A percentile compares a stretch with the other conserved stretches of the same genome.
These are phyloP conservation scores for Ormosia semicastrata DNA, from an alignment of 306 rosid species.

Conservation along the genomic window DNA sequence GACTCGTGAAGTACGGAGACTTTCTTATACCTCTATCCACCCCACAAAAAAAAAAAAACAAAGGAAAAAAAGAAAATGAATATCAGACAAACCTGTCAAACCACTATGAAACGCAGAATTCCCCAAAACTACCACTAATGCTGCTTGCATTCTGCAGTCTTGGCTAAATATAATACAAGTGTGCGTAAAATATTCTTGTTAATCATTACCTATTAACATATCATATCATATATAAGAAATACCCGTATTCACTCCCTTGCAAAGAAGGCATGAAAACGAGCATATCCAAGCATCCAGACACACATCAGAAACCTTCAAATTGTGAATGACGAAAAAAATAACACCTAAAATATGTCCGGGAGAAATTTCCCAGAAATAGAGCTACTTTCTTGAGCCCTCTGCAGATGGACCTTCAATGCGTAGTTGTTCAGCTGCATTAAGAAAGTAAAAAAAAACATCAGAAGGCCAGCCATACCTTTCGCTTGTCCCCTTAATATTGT, in stretches of 20 bases:
- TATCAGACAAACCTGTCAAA: too few species aligned
- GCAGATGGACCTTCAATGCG: conserved; percentile 43
- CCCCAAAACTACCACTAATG: too few species aligned
- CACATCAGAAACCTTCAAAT: neutral
- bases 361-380: conserved; percentile 30
- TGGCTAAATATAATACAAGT: neutral
- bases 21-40: too few species aligned
- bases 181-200: neutral
- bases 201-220: neutral
- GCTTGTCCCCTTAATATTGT: neutral
- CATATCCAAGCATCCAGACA: neutral
- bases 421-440: conserved; percentile 39
- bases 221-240: neutral
- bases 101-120: too few species aligned
- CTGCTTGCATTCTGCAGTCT: too few species aligned
- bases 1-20: too few species aligned
- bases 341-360: conserved; percentile 30
- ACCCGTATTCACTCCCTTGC: neutral
- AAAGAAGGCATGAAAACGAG: neutral
- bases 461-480: neutral
- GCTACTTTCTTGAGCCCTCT: conserved; percentile 37
- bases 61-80: too few species aligned
- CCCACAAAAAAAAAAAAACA: too few species aligned
- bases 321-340: neutral
- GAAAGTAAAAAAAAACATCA: neutral